Percentiles rank a stretch among this genome's conserved stretches.
phyloP scores from a whole-genome alignment of 352 stramenopile genomes.

The Pythium aquatile region DNA sequence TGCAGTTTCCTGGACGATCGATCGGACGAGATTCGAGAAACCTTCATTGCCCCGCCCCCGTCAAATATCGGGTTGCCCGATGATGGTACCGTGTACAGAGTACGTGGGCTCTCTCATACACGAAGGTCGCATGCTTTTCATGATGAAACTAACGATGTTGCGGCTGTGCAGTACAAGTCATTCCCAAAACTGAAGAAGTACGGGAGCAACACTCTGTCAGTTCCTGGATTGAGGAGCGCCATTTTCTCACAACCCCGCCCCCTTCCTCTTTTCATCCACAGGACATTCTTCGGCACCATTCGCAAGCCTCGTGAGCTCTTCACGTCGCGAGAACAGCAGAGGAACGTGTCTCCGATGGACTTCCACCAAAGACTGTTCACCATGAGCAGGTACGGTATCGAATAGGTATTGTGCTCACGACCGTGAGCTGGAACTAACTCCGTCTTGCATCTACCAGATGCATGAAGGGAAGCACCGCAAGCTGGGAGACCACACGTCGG shows the following conservation, averaged over 20 bases:
- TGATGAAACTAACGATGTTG: not conserved
- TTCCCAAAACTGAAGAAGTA: conserved; percentile 85
- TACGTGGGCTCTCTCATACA: conserved; percentile 22
- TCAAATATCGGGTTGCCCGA: conserved; percentile 80
- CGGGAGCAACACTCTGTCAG: too few relatives aligned
- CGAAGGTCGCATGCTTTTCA: not conserved
- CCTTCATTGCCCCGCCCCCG: conserved; percentile 74
- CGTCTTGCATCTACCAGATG: conserved; percentile 26
- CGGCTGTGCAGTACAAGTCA: conserved; percentile 58
- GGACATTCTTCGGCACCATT: conserved; percentile 67
- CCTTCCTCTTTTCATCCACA: conserved; percentile 15
- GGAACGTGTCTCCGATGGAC: conserved; percentile 68
- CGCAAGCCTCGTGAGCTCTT: conserved; percentile 75
- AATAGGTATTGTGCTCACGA: too few relatives aligned
- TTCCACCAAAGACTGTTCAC: conserved; percentile 75
- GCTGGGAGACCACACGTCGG: conserved; percentile 62
- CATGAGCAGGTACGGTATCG: conserved; percentile 34
- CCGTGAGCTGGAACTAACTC: too few relatives aligned
- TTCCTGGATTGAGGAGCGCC: too few relatives aligned
- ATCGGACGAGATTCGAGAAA: conserved; percentile 76
- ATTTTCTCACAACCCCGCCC: too few relatives aligned
- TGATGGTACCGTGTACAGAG: conserved; percentile 71
- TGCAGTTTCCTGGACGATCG: conserved; percentile 79
- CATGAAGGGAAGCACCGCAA: conserved; percentile 49
- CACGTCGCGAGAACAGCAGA: conserved; percentile 65